Evolutionary conservation across 2,329 filamentous ascomycete genomes (phyloP), one percentile per base, ranked within the genome.

Genomic region (Arthrobotrys conoides): DNA sequence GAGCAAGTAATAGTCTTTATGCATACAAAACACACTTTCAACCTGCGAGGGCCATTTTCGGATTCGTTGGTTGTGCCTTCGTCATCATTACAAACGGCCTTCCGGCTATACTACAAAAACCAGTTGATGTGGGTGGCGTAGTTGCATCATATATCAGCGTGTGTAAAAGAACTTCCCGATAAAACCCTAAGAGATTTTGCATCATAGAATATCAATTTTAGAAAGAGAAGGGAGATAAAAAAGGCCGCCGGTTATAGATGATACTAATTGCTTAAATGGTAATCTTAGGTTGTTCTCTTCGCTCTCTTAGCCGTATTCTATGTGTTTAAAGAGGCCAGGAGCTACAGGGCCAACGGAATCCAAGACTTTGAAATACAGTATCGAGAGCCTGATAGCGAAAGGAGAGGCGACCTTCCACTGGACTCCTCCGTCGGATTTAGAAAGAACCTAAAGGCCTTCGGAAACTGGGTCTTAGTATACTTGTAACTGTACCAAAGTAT

Each of bases 11-110:
- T 33, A 80, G 69, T n/a, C 44, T 44, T 16, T 82, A 82, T 67
- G 81, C 82, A 10, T 82, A 82, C 59, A 82, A 82, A 66, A 82
- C 82, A 5, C 82, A 82, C 51, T 79, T 80, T 8, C 82, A 82
- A 61, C 82, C 77, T 71, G 33, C 81, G 18, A 80, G 81, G 64
- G 82, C 81, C 16, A 70, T 61, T 10, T 82, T 80, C 72, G 82
- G 81, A 30, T 38, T 82, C 30, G 48, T 80, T 27, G 48, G 48
- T 14, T 51, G 48, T 14, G 48, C 48, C 10, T 24, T 27, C 16
- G 48, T 51, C 5, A 51, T 51, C 16, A 1, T 27, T 27, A 51
- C 48, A 6, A 51, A 16, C 6, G 48, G 48, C 10, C 20, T 51
- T 27, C 48, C 48, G 2, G 20, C 48, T 20, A 51, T 51, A 1